A percentile compares a stretch with the other conserved stretches of the same genome.
These are phyloP conservation scores for Xylariaceae sp. DNA, from an alignment of 2,329 filamentous ascomycete genomes.

Conservation along the genomic window DNA sequence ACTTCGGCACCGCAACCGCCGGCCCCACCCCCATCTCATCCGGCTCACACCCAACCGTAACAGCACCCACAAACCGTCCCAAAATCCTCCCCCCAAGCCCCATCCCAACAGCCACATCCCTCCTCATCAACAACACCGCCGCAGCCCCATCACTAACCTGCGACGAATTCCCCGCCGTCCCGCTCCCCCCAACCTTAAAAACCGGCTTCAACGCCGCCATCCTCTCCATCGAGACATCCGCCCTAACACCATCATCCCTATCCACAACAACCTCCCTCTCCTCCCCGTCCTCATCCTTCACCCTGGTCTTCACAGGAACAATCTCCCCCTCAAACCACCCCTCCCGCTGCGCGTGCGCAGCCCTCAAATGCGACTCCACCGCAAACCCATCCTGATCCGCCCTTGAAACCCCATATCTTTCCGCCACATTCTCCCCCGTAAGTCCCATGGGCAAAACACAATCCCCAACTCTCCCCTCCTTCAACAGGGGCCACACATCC, in stretches of 20 bases:
- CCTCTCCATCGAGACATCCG: conserved; percentile 61
- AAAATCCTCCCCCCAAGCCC: conserved; percentile 66
- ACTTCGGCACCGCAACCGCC: conserved; percentile 75
- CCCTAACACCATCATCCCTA: conserved; percentile 77
- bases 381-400: conserved; percentile 80
- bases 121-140: conserved; percentile 75
- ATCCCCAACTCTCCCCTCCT: conserved; percentile 52
- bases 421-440: conserved; percentile 83
- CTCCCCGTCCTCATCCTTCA: conserved; percentile 58
- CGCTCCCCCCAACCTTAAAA: conserved; percentile 67
- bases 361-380: conserved; percentile 66
- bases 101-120: conserved; percentile 69
- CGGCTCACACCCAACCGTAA: no score
- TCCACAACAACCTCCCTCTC: conserved; percentile 60
- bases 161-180: conserved; percentile 79
- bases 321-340: conserved; percentile 76
- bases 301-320: conserved; percentile 69
- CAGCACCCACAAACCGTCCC: conserved; percentile 74
- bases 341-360: conserved; percentile 60
- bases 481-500: conserved; percentile 70
- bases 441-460: conserved; percentile 94
- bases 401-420: conserved; percentile 61
- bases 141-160: conserved; percentile 74
- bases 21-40: conserved; percentile 67
- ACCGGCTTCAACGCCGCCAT: conserved; percentile 79